Evolutionary conservation across 169 alveolate species (phyloP), one percentile per base, ranked within the genome.

Genomic region (Eimeria necatrix): DNA sequence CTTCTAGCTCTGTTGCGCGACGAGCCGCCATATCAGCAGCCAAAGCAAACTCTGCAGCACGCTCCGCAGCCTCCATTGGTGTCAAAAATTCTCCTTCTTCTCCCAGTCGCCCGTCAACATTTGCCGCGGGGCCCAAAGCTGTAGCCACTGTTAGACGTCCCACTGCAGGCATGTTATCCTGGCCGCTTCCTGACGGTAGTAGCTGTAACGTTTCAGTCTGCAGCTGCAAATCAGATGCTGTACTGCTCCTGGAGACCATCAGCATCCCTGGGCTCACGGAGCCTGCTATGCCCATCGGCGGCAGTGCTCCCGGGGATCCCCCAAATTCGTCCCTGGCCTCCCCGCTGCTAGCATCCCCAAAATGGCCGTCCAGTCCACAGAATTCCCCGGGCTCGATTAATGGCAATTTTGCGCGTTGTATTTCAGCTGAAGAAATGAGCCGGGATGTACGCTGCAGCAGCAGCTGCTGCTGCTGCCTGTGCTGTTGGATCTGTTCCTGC

Each of bases 1-100:
- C 89, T 22, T 80, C 89, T 16, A 51, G 70, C 18, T 80, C 71
- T 22, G 89, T 49, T 52, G 89, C 89, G n/a, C 32, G 70, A 6
- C n/a, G 9, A 14, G 89, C 89, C 51, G 89, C 89, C 89, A 80
- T 49, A 18, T 52, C 71, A 18, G 89, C 89, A 51, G 49, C 71
- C 64, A 80, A 80, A 22, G 89, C 89, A 18, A 80, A 80, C 8
- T 49, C 46, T n/a, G 89, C 70, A 7, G 89, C 89, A 18, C 89
- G 64, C 70, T 80, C 71, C n/a, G 89, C 89, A 7, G 89, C 89
- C 48, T 80, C 51, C 49, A n/a, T 56, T 4, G 89, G 89, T n/a
- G 49, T 80, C n/a, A 52, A 70, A 4, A 80, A 49, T 52, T 80
- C 89, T 0, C 89, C 89, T n/a, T 80, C 89, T 48, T 80, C 89